Percentiles rank a stretch among this genome's conserved stretches.
phyloP scores from a whole-genome alignment of 306 rosid genomes.

The Castanea mollissima region DNA sequence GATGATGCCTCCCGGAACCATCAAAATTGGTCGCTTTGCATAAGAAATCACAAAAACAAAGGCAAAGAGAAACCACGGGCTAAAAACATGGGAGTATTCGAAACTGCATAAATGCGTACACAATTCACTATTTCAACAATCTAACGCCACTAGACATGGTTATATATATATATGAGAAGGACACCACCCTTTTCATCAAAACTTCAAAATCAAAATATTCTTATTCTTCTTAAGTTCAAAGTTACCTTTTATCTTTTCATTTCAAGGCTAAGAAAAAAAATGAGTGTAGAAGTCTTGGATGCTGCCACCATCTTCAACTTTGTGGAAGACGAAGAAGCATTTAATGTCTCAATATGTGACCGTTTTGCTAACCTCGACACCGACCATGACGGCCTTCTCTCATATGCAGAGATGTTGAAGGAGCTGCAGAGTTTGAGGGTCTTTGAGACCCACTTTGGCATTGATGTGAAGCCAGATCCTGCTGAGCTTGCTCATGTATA shows the following conservation, averaged over 20 bases:
- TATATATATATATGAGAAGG: neutral
- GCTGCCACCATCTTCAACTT: constrained; percentile 63
- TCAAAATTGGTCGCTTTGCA: neutral
- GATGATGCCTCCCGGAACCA: too few species aligned
- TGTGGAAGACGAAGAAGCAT: constrained; percentile 73
- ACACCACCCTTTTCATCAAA: neutral
- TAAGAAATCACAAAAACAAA: neutral
- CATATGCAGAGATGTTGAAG: constrained; percentile 66
- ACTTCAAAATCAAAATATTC: constrained; percentile 2
- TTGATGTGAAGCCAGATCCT: constrained; percentile 58
- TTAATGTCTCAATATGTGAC: constrained; percentile 20
- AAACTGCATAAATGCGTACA: neutral
- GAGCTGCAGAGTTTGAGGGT: constrained; percentile 63
- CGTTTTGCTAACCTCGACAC: constrained; percentile 57
- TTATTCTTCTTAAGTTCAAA: neutral
- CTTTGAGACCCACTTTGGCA: constrained; percentile 63
- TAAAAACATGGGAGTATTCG: neutral
- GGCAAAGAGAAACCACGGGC: neutral
- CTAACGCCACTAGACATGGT: neutral
- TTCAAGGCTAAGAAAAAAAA: constrained; percentile 18
- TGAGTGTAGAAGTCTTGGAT: constrained; percentile 76
- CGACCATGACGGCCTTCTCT: constrained; percentile 58
- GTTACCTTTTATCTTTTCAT: neutral
- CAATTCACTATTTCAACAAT: neutral
- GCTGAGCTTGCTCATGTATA: constrained; percentile 57